These are phyloP conservation scores for Botrytis byssoidea DNA, from an alignment of 2,329 filamentous ascomycete species.

Conservation along the genomic window DNA sequence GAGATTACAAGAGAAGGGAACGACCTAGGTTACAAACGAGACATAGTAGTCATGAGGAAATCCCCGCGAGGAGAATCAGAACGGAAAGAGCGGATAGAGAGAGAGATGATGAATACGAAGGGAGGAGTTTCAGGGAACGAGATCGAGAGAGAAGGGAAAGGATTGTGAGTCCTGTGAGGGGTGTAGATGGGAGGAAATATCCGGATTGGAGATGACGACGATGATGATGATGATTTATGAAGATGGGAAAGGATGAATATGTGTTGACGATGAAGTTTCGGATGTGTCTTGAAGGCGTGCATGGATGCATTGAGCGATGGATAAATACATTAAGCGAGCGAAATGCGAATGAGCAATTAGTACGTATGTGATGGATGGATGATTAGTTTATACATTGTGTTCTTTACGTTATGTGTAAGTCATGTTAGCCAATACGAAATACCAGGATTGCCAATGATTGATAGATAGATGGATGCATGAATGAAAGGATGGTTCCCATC, in stretches of 20 bases:
- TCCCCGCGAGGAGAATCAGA: constrained; percentile 6
- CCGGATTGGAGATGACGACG: constrained; percentile 21
- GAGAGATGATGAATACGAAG: constrained; percentile 18
- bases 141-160: constrained; percentile 29
- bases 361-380: too few species aligned
- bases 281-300: neutral
- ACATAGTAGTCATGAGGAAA: constrained; percentile 20
- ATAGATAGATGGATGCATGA: neutral
- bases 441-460: neutral
- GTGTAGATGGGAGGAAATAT: constrained; percentile 37
- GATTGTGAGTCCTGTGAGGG: constrained; percentile 31
- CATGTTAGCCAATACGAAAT: neutral
- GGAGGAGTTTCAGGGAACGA: constrained; percentile 25
- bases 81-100: constrained; percentile 27
- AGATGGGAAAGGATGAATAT: neutral
- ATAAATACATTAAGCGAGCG: neutral
- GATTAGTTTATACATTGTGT: neutral
- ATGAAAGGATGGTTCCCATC: neutral
- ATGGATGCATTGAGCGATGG: neutral
- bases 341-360: neutral
- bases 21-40: constrained; percentile 5
- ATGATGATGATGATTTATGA: neutral
- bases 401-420: neutral
- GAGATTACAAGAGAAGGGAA: constrained; percentile 15
- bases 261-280: neutral